Conservation (phyloP, 2,329 filamentous ascomycete species). For the Colletotrichum tanaceti region DNA sequence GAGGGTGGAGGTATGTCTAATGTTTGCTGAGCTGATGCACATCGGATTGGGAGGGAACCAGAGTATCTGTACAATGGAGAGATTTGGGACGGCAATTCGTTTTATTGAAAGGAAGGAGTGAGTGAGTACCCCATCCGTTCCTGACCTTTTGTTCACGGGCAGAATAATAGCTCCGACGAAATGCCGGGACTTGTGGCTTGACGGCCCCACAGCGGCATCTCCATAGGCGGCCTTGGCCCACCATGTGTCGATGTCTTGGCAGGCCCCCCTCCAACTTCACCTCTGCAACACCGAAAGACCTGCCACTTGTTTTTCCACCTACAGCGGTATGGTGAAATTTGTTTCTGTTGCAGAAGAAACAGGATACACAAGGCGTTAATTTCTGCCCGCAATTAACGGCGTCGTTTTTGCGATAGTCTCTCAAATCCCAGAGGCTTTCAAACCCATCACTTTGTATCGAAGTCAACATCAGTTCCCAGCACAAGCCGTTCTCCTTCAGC, state of each 20-base stretch:
- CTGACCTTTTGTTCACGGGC: background rate
- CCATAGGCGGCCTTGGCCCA: constrained; percentile 10
- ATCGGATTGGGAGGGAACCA: constrained; percentile 22
- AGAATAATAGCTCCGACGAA: constrained; percentile 7
- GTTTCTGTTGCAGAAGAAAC: too few species aligned
- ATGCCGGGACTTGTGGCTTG: background rate
- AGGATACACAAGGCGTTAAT: too few species aligned
- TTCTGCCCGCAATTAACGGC: too few species aligned
- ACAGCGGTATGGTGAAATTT: too few species aligned
- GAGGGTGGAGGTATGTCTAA: background rate
- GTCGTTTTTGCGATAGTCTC: too few species aligned
- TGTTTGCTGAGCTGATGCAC: constrained; percentile 19
- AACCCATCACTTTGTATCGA: too few species aligned
- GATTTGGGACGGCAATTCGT: background rate
- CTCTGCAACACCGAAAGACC: background rate
- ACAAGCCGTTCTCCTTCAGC: too few species aligned
- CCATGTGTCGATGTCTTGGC: constrained; percentile 15
- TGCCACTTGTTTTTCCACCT: background rate
- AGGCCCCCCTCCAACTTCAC: constrained; percentile 12
- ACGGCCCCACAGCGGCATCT: constrained; percentile 2
- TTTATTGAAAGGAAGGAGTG: background rate
- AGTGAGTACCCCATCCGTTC: background rate
- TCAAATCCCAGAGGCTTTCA: too few species aligned
- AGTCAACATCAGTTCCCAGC: too few species aligned
- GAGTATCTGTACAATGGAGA: background rate